These are phyloP conservation scores for Hemileia vastatrix DNA, from an alignment of 1,284 basidiomycete species.

Conservation along the genomic window DNA sequence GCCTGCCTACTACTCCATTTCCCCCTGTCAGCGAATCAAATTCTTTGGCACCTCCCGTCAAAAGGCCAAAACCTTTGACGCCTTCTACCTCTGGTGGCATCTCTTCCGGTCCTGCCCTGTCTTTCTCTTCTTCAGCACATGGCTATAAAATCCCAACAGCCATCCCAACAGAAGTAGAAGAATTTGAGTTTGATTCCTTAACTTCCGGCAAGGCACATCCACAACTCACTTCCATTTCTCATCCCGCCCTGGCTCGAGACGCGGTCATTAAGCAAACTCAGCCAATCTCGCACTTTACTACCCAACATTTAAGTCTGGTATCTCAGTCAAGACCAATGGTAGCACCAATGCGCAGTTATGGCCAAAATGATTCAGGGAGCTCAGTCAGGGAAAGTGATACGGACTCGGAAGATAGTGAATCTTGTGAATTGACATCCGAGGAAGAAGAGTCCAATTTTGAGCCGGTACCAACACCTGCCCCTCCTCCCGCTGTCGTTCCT, in stretches of 20 bases:
- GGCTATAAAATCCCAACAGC: too few relatives aligned
- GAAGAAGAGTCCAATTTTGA: constrained; percentile 11
- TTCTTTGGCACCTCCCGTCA: too few relatives aligned
- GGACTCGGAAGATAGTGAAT: constrained; percentile 5
- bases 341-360: constrained; percentile 13
- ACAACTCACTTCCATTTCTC: not conserved
- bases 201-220: not conserved
- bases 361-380: constrained; percentile 16
- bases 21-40: too few relatives aligned
- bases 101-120: not conserved
- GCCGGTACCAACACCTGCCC: not conserved
- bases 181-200: too few relatives aligned
- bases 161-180: too few relatives aligned
- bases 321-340: too few relatives aligned
- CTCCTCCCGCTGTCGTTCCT: not conserved
- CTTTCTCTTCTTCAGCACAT: not conserved
- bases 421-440: constrained; percentile 2
- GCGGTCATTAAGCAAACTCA: too few relatives aligned
- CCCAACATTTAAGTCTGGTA: too few relatives aligned
- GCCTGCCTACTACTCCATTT: not conserved
- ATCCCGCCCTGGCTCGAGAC: too few relatives aligned
- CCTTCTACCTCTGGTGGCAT: not conserved
- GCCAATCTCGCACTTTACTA: too few relatives aligned
- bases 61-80: too few relatives aligned
- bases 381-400: constrained; percentile 19